A percentile compares a stretch with the other conserved stretches of the same genome.
Evolutionary conservation across 1,284 basidiomycete species (phyloP).

Genomic region (Calocybe gambosa): DNA sequence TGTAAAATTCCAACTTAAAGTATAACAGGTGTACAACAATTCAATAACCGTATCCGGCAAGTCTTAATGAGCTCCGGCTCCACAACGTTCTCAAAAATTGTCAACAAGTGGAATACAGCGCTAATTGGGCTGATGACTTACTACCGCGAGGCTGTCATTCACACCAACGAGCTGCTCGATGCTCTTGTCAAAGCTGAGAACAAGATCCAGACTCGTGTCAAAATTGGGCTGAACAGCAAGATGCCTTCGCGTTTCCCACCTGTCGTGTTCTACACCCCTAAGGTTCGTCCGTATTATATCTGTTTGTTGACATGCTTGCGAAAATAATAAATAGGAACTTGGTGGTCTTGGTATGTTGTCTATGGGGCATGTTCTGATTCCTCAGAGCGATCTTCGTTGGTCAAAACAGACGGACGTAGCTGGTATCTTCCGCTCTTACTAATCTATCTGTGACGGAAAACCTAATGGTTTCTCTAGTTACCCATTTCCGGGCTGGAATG

Average conservation of each 20-base stretch:
- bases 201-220: conserved; percentile 99
- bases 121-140: conserved; percentile 96
- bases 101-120: conserved; percentile 99
- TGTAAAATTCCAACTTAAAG: conserved; percentile 16
- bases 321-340: conserved; percentile 54
- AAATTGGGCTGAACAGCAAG: conserved; percentile 97
- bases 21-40: conserved; percentile 77
- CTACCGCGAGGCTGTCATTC: conserved; percentile 98
- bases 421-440: conserved; percentile 34
- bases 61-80: conserved; percentile 99
- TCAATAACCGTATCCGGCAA: conserved; percentile 95
- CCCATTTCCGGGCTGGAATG: conserved; percentile 98
- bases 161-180: conserved; percentile 94
- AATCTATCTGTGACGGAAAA: neutral
- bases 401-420: conserved; percentile 97
- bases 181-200: conserved; percentile 95
- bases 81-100: conserved; percentile 98
- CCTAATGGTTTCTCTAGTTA: conserved; percentile 43
- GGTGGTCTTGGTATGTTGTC: conserved; percentile 99
- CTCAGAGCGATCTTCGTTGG: conserved; percentile 95
- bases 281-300: conserved; percentile 35
- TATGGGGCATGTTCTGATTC: conserved; percentile 98
- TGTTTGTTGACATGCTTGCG: neutral
- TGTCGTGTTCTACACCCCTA: conserved; percentile 94
- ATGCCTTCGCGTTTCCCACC: conserved; percentile 99